These are phyloP conservation scores for Stenogyne calaminthoides DNA, from an alignment of 305 asterid genomes.

Conservation along the genomic window DNA sequence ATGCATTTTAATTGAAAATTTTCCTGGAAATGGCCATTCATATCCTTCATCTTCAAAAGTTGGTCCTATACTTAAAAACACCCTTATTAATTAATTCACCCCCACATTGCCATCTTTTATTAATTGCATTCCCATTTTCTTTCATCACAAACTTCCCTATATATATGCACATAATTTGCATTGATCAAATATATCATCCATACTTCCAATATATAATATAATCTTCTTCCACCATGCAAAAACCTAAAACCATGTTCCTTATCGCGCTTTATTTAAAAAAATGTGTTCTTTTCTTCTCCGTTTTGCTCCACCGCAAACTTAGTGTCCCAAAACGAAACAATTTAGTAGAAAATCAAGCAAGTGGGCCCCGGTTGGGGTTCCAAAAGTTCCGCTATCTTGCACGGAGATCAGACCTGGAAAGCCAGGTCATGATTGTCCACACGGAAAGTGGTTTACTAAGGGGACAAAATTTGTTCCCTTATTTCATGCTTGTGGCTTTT, in stretches of 20 bases:
- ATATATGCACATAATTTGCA: not conserved
- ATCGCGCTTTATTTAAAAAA: slow-evolving; percentile 14
- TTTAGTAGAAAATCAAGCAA: not conserved
- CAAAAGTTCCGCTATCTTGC: slow-evolving; percentile 25
- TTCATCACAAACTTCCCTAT: not conserved
- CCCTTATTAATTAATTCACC: not conserved
- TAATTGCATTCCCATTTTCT: slow-evolving; percentile 15
- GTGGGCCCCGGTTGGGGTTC: slow-evolving; percentile 12
- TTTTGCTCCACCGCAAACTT: slow-evolving; percentile 18
- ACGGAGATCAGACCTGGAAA: slow-evolving; percentile 27
- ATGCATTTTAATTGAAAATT: not conserved
- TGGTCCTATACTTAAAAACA: not conserved
- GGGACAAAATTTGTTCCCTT: slow-evolving; percentile 43
- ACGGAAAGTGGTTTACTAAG: slow-evolving; percentile 41
- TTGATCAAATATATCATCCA: not conserved
- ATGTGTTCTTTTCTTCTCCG: slow-evolving; percentile 18
- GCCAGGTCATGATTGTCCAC: slow-evolving; percentile 36
- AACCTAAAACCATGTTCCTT: slow-evolving; percentile 2
- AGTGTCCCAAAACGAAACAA: slow-evolving; percentile 5
- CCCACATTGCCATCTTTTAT: not conserved
- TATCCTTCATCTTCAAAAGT: not conserved
- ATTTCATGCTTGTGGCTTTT: slow-evolving; percentile 61
- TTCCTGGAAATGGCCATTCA: not conserved
- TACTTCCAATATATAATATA: too few relatives aligned
- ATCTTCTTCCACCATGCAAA: slow-evolving; percentile 18